phyloP scores from a whole-genome alignment of 345 rosid species.

The Eucalyptus leucophloia region DNA sequence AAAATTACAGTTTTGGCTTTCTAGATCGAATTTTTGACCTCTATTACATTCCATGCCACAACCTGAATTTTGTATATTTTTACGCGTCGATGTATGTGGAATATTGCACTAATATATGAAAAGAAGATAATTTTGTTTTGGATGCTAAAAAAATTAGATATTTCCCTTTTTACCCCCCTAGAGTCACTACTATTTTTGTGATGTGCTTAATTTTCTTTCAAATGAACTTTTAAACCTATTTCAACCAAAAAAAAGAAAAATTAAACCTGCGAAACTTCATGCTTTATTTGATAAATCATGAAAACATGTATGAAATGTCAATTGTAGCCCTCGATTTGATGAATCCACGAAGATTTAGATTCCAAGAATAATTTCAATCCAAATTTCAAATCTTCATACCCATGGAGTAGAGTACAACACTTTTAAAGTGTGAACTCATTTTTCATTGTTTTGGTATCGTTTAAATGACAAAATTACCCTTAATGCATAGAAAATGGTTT shows the following conservation, averaged over 20 bases:
- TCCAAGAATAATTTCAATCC: neutral
- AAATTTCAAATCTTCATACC: neutral
- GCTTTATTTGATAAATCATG: neutral
- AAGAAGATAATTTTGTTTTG: neutral
- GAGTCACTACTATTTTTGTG: neutral
- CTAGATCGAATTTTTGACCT: neutral
- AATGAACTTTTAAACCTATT: neutral
- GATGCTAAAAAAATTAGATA: neutral
- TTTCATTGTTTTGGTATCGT: neutral
- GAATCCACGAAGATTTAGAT: neutral
- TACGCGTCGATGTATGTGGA: rapidly evolving
- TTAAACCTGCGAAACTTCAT: neutral
- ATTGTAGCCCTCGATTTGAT: neutral
- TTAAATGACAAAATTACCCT: neutral
- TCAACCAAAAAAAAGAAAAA: too few species aligned
- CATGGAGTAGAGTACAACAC: neutral
- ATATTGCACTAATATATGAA: neutral
- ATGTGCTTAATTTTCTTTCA: neutral
- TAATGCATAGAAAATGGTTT: neutral
- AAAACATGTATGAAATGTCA: neutral
- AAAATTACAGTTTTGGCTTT: neutral
- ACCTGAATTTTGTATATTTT: neutral
- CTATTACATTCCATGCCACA: neutral
- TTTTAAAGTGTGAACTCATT: neutral
- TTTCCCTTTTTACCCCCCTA: neutral